Evolutionary conservation across 176 grass and related monocot species (phyloP).

Genomic region (Aegilops longissima): DNA sequence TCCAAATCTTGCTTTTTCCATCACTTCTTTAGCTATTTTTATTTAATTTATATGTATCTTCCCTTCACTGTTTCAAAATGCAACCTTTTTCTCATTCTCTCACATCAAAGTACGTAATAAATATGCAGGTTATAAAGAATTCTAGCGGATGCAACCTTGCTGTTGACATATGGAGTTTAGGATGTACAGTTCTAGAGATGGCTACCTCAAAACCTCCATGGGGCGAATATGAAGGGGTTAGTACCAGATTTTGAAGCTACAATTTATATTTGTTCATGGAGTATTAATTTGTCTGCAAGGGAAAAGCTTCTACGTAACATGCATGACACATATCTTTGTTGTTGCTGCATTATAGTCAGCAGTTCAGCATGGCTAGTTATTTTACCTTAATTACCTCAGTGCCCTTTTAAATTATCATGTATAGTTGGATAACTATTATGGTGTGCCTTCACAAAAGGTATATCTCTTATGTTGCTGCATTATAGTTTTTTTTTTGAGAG

Average conservation of each 20-base stretch:
- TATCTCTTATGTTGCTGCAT: too few species aligned
- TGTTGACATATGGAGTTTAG: constrained; percentile 99
- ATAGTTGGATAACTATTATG: too few species aligned
- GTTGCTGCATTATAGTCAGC: constrained; percentile 15
- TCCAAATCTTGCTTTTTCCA: constrained; percentile 7
- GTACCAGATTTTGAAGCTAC: constrained; percentile 42
- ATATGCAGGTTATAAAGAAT: constrained; percentile 88
- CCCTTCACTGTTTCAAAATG: not conserved
- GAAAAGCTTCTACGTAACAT: constrained; percentile 1
- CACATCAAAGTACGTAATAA: constrained; percentile 8
- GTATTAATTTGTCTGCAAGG: constrained; percentile 15
- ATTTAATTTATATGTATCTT: not conserved
- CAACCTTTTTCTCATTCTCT: constrained; percentile 21
- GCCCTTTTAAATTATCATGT: too few species aligned
- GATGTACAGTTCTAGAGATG: constrained; percentile 98
- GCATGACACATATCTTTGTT: constrained; percentile 20
- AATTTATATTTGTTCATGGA: constrained; percentile 28
- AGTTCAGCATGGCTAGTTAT: not conserved
- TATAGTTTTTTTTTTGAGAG: too few species aligned
- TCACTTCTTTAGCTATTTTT: constrained; percentile 6
- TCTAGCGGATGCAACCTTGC: constrained; percentile 93
- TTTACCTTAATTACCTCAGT: too few species aligned
- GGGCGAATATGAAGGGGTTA: constrained; percentile 99
- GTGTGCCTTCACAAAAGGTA: too few species aligned
- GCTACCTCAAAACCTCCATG: constrained; percentile 99